Evolutionary conservation across 805 yeast genomes (phyloP).

Genomic region (Kluyveromyces lactis): DNA sequence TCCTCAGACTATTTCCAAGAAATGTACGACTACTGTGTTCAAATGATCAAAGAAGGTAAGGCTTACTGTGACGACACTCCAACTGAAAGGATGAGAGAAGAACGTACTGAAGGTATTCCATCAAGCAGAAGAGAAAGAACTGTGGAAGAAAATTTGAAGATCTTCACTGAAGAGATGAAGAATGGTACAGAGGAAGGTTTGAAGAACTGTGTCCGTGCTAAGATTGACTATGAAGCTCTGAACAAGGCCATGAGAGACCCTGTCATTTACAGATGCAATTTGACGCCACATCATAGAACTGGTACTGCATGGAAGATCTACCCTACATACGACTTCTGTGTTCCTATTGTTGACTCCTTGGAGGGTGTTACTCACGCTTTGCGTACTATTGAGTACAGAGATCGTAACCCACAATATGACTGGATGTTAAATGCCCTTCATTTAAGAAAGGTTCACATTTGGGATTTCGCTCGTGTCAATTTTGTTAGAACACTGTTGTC

Average conservation of each 20-base stretch:
- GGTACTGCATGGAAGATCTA: conserved; percentile 90
- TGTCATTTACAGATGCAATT: conserved; percentile 92
- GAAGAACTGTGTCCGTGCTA: conserved; percentile 92
- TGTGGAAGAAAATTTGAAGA: conserved; percentile 81
- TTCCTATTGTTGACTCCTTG: conserved; percentile 87
- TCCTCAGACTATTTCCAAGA: conserved; percentile 89
- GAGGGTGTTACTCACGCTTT: conserved; percentile 98
- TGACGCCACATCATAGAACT: conserved; percentile 97
- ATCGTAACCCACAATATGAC: conserved; percentile 95
- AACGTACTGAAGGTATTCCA: conserved; percentile 95
- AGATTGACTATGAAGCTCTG: conserved; percentile 81
- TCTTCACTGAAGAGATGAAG: conserved; percentile 88
- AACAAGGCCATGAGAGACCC: conserved; percentile 98
- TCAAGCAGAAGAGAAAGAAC: conserved; percentile 87
- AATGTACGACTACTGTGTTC: conserved; percentile 81
- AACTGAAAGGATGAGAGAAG: conserved; percentile 92
- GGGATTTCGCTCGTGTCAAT: conserved; percentile 98
- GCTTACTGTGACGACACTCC: conserved; percentile 98
- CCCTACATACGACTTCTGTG: conserved; percentile 99
- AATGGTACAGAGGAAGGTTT: conserved; percentile 89
- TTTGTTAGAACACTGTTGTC: conserved; percentile 91
- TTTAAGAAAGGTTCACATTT: conserved; percentile 87
- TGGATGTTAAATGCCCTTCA: conserved; percentile 83
- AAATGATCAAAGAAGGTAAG: conserved; percentile 88
- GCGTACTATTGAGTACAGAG: conserved; percentile 97